Conservation (phyloP, 2,329 filamentous ascomycete species). For the Metarhizium album region DNA sequence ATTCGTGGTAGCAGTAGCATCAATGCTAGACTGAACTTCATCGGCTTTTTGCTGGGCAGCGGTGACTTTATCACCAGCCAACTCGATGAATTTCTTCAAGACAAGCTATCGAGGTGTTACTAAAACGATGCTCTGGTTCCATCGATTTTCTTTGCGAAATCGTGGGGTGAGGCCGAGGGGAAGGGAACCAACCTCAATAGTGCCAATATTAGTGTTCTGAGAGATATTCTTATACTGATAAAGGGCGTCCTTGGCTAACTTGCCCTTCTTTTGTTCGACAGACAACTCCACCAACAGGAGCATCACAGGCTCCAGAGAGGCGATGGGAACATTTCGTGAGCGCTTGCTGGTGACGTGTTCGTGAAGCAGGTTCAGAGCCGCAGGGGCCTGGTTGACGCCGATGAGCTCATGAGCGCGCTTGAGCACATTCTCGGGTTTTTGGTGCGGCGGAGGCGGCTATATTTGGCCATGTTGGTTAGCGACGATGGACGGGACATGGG, state of each 20-base stretch:
- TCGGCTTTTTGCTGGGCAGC: conserved; percentile 94
- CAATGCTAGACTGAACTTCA: conserved; percentile 80
- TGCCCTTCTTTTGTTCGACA: conserved; percentile 95
- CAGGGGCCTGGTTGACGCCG: conserved; percentile 85
- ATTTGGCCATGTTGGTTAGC: conserved; percentile 1
- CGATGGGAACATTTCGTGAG: conserved; percentile 93
- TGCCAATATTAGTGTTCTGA: conserved; percentile 96
- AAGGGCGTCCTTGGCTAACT: conserved; percentile 94
- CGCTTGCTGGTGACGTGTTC: conserved; percentile 99
- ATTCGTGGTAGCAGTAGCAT: conserved; percentile 58
- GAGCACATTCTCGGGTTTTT: conserved; percentile 98
- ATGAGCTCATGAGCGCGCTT: conserved; percentile 98
- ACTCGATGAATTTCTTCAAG: conserved; percentile 94
- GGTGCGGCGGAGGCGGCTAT: conserved; percentile 89
- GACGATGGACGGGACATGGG: not conserved
- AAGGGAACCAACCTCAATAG: conserved; percentile 64
- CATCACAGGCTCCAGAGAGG: conserved; percentile 96
- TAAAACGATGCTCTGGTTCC: conserved; percentile 3
- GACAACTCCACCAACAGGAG: conserved; percentile 92
- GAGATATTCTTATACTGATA: conserved; percentile 99
- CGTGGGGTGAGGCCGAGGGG: too few relatives aligned
- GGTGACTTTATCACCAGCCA: conserved; percentile 92
- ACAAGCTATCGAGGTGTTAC: conserved; percentile 50
- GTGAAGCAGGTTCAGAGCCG: conserved; percentile 88
- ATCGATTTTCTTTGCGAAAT: not conserved